These are phyloP conservation scores for Filobasidium uniguttulatum DNA, from an alignment of 1,284 basidiomycete genomes.

Conservation along the genomic window DNA sequence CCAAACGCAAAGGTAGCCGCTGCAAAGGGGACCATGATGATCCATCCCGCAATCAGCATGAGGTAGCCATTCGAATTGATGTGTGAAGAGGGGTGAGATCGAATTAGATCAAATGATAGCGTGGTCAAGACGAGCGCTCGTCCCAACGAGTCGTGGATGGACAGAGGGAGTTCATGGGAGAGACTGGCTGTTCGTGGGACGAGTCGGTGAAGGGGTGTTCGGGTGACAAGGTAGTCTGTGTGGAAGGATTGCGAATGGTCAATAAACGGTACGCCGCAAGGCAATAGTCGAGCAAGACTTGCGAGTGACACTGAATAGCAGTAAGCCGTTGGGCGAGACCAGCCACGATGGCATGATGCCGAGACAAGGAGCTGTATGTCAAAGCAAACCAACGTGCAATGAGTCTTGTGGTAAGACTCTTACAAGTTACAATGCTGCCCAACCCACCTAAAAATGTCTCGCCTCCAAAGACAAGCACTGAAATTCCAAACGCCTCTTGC, in stretches of 20 bases:
- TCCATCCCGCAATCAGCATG: conserved; percentile 31
- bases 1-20: conserved; percentile 28
- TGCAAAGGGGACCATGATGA: conserved; percentile 32
- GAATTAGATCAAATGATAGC: conserved; percentile 28
- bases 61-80: conserved; percentile 27
- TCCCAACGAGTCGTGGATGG: conserved; percentile 32
- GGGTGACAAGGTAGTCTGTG: conserved; percentile 29
- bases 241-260: not conserved
- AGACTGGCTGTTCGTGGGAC: conserved; percentile 25
- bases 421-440: not conserved
- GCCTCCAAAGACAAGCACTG: conserved; percentile 33
- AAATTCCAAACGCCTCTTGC: conserved; percentile 31
- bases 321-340: conserved; percentile 24
- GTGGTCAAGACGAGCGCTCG: conserved; percentile 33
- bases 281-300: not conserved
- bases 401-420: too few relatives aligned
- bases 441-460: conserved; percentile 35
- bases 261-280: not conserved
- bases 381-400: not conserved
- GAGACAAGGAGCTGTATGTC: conserved; percentile 22
- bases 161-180: conserved; percentile 20
- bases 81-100: conserved; percentile 17
- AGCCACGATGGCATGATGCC: conserved; percentile 33
- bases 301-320: conserved; percentile 16
- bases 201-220: conserved; percentile 23